Evolutionary conservation across 108 stramenopile genomes (phyloP).

Genomic region (Skeletonema costatum): DNA sequence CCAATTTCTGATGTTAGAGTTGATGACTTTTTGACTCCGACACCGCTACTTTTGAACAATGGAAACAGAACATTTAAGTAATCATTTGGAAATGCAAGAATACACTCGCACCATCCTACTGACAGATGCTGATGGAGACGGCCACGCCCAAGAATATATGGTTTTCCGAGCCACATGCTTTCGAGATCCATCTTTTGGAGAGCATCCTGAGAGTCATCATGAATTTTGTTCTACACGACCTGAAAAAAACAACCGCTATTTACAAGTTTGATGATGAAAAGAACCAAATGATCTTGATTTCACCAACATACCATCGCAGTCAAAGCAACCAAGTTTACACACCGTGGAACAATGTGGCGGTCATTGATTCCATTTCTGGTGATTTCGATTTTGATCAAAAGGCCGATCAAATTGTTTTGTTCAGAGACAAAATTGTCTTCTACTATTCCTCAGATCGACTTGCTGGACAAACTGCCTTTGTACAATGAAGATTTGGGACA

Average conservation of each 20-base stretch:
- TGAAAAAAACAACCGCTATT: neutral
- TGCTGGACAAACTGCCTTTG: neutral
- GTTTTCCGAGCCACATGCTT: constrained; percentile 1
- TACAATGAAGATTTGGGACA: neutral
- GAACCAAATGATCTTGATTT: neutral
- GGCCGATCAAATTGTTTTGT: neutral
- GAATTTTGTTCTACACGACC: neutral
- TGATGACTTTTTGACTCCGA: too few species aligned
- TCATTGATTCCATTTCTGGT: neutral
- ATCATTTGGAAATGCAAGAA: neutral
- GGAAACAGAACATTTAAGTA: neutral
- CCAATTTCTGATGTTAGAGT: too few species aligned
- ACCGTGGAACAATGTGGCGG: neutral
- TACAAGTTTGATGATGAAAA: neutral
- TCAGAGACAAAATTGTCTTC: neutral
- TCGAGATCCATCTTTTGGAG: neutral
- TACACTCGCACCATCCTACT: neutral
- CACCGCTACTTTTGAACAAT: neutral
- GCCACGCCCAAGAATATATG: neutral
- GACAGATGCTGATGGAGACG: constrained; percentile 8
- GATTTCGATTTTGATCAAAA: neutral
- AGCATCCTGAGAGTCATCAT: neutral
- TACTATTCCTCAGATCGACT: neutral
- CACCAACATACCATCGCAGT: neutral
- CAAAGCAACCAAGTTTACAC: neutral